Evolutionary conservation across 805 yeast genomes (phyloP), one percentile per base, ranked within the genome.

Genomic region (Monosporozyma yasuniensis): DNA sequence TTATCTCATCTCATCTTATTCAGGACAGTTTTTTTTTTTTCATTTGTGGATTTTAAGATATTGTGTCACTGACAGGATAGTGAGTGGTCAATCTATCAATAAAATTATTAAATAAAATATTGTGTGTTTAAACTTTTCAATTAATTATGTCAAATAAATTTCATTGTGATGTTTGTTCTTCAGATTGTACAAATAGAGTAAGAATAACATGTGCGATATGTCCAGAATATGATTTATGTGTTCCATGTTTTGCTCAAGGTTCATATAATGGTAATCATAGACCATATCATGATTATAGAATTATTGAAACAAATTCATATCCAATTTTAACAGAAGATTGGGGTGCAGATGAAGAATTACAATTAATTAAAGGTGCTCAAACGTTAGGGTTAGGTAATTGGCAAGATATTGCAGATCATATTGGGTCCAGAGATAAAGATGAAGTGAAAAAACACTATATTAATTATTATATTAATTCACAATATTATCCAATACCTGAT

Each of bases 301-400:
- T 93, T 14, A 82, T 91, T 25, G 99, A 93, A 66, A 96, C 95
- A 58, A 91, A 91, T 62, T 85, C 95, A 2, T 91, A 87, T 62
- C 99, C 99, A 0, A 86, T 95, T 9, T 83, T 95, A 57, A 85
- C 81, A 47, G 79, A 76, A 50, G 90, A 84, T 50, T 93, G 99
- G 98, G 99, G 99, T 35, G 99, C 99, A 1, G 99, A 93, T 69
- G 99, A 93, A 66, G 99, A 93, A 67, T 64, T 90, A 50, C 73
- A 87, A 30, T 71, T 93, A 51, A 78, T 95, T 12, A 96, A 89
- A 65, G 98, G 97, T 8, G 83, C 95, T 42, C 96, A 93, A 66
- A 83, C 87, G 9, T 76, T 79, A 43, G 99, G 99, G 0, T 66
- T 93, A 49, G 99, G 99, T 2, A 89, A 90, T 65, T 93, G 99